Base-by-base conservation (phyloP, 257 asterid species). In the Vinca minor region DNA sequence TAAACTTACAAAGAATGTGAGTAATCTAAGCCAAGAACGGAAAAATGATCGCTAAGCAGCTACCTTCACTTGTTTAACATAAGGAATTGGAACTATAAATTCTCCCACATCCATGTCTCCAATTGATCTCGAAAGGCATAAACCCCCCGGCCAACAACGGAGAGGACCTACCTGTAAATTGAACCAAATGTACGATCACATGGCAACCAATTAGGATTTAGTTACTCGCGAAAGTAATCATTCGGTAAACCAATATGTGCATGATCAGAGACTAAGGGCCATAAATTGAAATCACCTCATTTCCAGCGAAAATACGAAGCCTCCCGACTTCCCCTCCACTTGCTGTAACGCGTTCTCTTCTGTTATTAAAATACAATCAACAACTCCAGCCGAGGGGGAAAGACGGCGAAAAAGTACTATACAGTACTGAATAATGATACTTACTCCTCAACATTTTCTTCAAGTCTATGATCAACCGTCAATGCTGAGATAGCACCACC, bases 291-390 rank as follows among this genome's bases (percentile, higher is more conserved):
- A 73, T 59, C 71, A 91, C 97, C 96, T 82, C 88, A 20, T 82
- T 52, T 52, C 96, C 96, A 32, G 84, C 94, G 57, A 64, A 86
- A 8, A 84, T 76, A 77, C 78, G 84, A 58, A 91, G 91, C 69
- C 92, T 76, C 61, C 94, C 88, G 28, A 91, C 96, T 80, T 84
- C 95, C 1, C 95, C 98, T 41, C 98, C 96, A 73, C 98, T 88
- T 10, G 90, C 85, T 1, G 80, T 82, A 41, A 91, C 95, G n/a
- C 98, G 95, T 54, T 86, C 87, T 67, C 95, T 76, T 69, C 97
- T 90, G 83, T 71, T 67, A 73, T 59, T 29, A 62, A 20, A 36
- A 59, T 58, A 17, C 28, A 5, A 18, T 23, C 55, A 73, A 42
- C 35, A 54, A 35, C 39, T 23, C 55, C 66, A 12, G 20, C 23